phyloP scores from a whole-genome alignment of 176 grass and related monocot species.

The Zoysia pacifica region DNA sequence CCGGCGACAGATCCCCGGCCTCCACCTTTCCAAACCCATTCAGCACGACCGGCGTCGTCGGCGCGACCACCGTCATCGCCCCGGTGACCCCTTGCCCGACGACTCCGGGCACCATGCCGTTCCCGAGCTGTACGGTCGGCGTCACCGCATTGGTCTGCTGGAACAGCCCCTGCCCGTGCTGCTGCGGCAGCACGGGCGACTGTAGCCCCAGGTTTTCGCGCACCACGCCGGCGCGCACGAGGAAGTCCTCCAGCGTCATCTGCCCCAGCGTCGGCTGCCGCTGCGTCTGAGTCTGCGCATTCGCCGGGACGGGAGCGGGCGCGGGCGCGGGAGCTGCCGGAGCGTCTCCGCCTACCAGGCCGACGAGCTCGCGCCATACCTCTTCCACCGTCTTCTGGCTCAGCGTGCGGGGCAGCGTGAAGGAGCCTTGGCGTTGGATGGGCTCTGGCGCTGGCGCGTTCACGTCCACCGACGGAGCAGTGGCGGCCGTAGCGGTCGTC shows the following conservation, averaged over 20 bases:
- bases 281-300: slow-evolving; percentile 26
- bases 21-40: slow-evolving; percentile 58
- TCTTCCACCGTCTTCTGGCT: slow-evolving; percentile 90
- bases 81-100: slow-evolving; percentile 31
- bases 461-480: neutral
- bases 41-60: slow-evolving; percentile 49
- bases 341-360: slow-evolving; percentile 5
- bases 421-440: slow-evolving; percentile 74
- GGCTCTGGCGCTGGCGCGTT: slow-evolving; percentile 5
- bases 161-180: slow-evolving; percentile 41
- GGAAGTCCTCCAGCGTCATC: slow-evolving; percentile 97
- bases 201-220: slow-evolving; percentile 49
- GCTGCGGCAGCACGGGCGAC: slow-evolving; percentile 36
- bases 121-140: slow-evolving; percentile 38
- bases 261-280: slow-evolving; percentile 65
- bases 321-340: neutral
- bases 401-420: slow-evolving; percentile 76
- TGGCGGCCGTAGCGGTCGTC: neutral
- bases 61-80: slow-evolving; percentile 45
- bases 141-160: slow-evolving; percentile 48
- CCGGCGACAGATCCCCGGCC: slow-evolving; percentile 59
- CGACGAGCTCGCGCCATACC: slow-evolving; percentile 75
- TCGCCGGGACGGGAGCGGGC: neutral
- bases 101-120: slow-evolving; percentile 36
- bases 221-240: slow-evolving; percentile 80